These are phyloP conservation scores for Artomyces pyxidatus DNA, from an alignment of 768 basidiomycete species.

Conservation along the genomic window DNA sequence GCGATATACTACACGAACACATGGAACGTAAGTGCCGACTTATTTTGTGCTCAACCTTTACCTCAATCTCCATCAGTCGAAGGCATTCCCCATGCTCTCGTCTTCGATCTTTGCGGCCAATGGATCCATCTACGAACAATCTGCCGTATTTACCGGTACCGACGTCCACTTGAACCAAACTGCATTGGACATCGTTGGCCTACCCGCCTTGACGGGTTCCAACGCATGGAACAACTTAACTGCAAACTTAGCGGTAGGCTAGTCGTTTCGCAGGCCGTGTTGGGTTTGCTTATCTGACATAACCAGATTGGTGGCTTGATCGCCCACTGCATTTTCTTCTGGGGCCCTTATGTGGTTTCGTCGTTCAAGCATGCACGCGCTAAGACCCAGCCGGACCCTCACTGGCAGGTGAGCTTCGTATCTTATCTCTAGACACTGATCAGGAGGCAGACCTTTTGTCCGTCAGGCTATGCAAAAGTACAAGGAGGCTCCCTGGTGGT, in stretches of 20 bases:
- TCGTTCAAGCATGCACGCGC: constrained; percentile 42
- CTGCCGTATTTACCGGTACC: constrained; percentile 39
- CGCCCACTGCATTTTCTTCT: constrained; percentile 48
- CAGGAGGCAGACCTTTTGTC: no score
- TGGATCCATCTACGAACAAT: constrained; percentile 47
- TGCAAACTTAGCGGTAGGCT: constrained; percentile 37
- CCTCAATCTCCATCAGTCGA: constrained; percentile 36
- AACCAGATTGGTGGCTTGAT: constrained; percentile 50
- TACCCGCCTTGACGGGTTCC: constrained; percentile 37
- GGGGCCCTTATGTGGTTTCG: constrained; percentile 41
- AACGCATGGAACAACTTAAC: constrained; percentile 44
- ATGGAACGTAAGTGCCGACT: constrained; percentile 41
- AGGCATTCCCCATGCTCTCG: constrained; percentile 51
- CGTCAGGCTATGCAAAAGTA: constrained; percentile 48
- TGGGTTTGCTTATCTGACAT: not conserved
- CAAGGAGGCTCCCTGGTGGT: constrained; percentile 53
- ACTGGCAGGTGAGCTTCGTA: constrained; percentile 34
- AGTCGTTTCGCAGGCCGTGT: not conserved
- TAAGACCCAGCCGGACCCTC: constrained; percentile 45
- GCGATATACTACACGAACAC: constrained; percentile 56
- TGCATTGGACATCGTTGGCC: constrained; percentile 38
- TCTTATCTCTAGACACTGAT: not conserved
- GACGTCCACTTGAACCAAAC: constrained; percentile 47
- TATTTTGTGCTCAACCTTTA: not conserved
- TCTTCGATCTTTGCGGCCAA: constrained; percentile 48